Percentiles rank a stretch among this genome's conserved stretches.
Evolutionary conservation across 164 flowering plant genomes (phyloP).

Genomic region (Cinnamomum micranthum): DNA sequence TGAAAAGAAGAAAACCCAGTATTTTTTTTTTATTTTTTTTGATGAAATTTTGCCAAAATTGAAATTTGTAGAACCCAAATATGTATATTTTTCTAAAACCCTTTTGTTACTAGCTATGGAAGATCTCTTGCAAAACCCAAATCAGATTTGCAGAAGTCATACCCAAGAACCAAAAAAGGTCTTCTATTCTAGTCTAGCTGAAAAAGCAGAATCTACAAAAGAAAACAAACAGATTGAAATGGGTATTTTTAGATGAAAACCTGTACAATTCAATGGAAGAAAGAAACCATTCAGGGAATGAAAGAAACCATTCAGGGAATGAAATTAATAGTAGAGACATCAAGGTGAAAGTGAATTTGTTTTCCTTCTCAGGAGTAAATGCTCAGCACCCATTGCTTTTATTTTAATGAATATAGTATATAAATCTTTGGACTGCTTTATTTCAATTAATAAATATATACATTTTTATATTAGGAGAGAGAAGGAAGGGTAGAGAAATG

Average conservation of each 20-base stretch:
- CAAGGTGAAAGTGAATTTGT: slow-evolving; percentile 30
- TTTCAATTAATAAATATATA: neutral
- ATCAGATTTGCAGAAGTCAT: slow-evolving; percentile 28
- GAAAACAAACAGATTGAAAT: slow-evolving; percentile 22
- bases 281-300: slow-evolving; percentile 41
- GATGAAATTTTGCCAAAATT: neutral
- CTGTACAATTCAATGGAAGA: slow-evolving; percentile 48
- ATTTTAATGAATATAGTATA: slow-evolving; percentile 38
- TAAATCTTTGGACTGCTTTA: slow-evolving; percentile 32
- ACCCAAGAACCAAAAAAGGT: slow-evolving; percentile 30
- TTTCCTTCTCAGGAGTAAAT: slow-evolving; percentile 12
- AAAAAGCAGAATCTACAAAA: slow-evolving; percentile 14
- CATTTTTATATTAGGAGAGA: neutral
- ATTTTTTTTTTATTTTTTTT: neutral
- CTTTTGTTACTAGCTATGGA: slow-evolving; percentile 14
- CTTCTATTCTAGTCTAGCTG: slow-evolving; percentile 13
- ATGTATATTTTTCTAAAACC: slow-evolving; percentile 15
- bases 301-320: slow-evolving; percentile 54
- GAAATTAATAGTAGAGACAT: slow-evolving; percentile 47
- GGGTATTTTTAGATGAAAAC: slow-evolving; percentile 35
- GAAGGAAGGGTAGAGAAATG: neutral
- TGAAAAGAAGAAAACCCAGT: slow-evolving; percentile 6
- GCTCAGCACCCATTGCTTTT: slow-evolving; percentile 19
- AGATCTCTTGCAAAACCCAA: slow-evolving; percentile 31
- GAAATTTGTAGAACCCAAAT: neutral